Percentiles rank a stretch among this genome's conserved stretches.
Evolutionary conservation across 2,329 filamentous ascomycete genomes (phyloP).

Genomic region (Colletotrichum orbiculare): DNA sequence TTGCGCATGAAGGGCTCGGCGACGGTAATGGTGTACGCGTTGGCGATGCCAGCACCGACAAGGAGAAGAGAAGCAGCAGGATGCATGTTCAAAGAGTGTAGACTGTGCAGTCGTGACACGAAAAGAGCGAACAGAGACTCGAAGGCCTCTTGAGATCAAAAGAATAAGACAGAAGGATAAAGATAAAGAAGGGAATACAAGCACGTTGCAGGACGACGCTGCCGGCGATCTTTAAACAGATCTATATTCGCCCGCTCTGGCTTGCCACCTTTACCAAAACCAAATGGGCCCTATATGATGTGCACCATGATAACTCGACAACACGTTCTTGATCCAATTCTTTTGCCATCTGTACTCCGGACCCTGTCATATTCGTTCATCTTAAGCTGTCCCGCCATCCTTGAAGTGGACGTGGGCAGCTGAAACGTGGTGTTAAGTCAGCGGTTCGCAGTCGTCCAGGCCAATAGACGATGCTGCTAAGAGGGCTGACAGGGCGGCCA

Average conservation of each 20-base stretch:
- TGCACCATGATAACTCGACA: too few species aligned
- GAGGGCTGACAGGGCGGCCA: background rate
- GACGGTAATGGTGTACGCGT: slow-evolving; percentile 41
- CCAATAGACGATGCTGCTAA: slow-evolving; percentile 3
- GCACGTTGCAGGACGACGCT: background rate
- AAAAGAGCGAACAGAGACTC: slow-evolving; percentile 9
- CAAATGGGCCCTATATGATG: too few species aligned
- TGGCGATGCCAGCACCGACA: slow-evolving; percentile 33
- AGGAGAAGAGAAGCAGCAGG: slow-evolving; percentile 22
- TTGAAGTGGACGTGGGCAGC: slow-evolving; percentile 8
- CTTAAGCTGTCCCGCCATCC: background rate
- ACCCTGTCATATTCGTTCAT: background rate
- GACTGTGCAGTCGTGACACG: background rate
- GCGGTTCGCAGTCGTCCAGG: too few species aligned
- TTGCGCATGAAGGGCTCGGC: slow-evolving; percentile 45
- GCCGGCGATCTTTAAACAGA: slow-evolving; percentile 6
- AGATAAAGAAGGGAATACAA: background rate
- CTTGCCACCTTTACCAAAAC: too few species aligned
- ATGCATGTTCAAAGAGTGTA: slow-evolving; percentile 12
- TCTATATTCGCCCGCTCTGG: too few species aligned
- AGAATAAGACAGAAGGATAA: background rate
- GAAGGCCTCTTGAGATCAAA: background rate
- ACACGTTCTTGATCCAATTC: too few species aligned
- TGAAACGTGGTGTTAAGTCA: slow-evolving; percentile 11
- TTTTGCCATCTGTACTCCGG: background rate